Evolutionary conservation across 2,329 filamentous ascomycete genomes (phyloP).

Genomic region (Daldinia eschscholtzii): DNA sequence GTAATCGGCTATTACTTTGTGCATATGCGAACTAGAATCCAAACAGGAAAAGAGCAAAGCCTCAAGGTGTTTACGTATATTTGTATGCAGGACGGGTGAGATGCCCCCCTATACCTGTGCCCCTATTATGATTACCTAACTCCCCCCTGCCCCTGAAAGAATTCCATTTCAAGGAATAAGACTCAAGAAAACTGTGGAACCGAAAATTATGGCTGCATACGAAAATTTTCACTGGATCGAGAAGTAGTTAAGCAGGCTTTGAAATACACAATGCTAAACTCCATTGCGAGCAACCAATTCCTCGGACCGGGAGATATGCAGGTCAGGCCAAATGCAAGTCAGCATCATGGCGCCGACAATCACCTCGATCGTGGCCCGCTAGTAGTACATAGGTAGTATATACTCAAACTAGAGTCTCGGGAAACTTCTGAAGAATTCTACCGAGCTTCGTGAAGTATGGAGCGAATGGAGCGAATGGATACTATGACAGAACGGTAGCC

Average conservation of each 20-base stretch:
- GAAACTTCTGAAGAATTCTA: conserved; percentile 17
- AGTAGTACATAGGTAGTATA: background rate
- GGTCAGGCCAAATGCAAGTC: conserved; percentile 33
- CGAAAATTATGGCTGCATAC: background rate
- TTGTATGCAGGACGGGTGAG: conserved; percentile 13
- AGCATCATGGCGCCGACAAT: conserved; percentile 16
- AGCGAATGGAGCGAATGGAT: conserved; percentile 16
- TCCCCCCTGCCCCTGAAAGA: background rate
- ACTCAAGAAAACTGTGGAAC: conserved; percentile 3
- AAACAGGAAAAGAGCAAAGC: conserved; percentile 14
- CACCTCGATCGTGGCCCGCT: conserved; percentile 22
- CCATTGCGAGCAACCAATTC: conserved; percentile 18
- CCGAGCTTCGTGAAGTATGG: conserved; percentile 9
- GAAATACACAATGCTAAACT: conserved; percentile 1
- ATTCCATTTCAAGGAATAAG: background rate
- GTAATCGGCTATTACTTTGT: conserved; percentile 29
- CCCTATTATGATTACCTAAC: conserved; percentile 9
- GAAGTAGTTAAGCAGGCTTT: conserved; percentile 1
- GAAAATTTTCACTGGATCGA: conserved; percentile 15
- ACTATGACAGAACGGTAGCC: conserved; percentile 14
- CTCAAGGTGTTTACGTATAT: conserved; percentile 16
- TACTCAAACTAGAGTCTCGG: conserved; percentile 1
- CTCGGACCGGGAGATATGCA: conserved; percentile 30
- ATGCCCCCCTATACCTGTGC: background rate
- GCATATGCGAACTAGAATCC: conserved; percentile 11